Base-by-base conservation (phyloP, 805 yeast species). In the Saccharomycopsis amapae region DNA sequence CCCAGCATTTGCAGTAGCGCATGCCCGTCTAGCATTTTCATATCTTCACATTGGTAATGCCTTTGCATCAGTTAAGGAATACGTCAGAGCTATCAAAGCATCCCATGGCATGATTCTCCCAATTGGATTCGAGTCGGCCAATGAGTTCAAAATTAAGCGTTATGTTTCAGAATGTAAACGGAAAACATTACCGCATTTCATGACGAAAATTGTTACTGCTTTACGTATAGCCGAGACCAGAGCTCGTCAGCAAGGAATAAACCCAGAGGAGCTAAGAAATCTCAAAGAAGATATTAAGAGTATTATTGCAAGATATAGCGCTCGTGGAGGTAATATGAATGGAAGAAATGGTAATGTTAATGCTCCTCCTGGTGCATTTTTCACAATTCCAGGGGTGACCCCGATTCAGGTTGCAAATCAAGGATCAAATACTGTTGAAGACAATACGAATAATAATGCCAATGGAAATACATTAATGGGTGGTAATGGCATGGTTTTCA, bases 21-120 rank as follows among this genome's bases (percentile, higher is more conserved):
- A 65, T 54, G 59, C 68, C 19, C 57, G 72, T 42, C 48, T 67
- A 4, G 75, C 60, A 2, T 69, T 62, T 46, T 49, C 62, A 42
- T 56, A 57, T 25, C 45, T 69, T 15, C 59, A 62, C 39, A 55
- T 61, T 46, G 72, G 72, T 3, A 56, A 66, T 40, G 61, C 69
- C 0, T 49, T 60, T 12, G 59, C 58, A n/a, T 57, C 71, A 7
- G 52, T 68, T 10, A 60, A 62, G 45, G 55, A 58, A 23, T 69
- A 69, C 48, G 66, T 62, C 18, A 57, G 55, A 42, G 69, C 71
- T 1, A 57, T 68, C 12, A 48, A 53, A 20, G 49, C 51, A 4
- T 19, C 41, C 12, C 51, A 50, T 30, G 53, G 53, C 5, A n/a
- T 50, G 38, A 34, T 50, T 31, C 24, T 47, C 13, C 51, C 53